Evolutionary conservation across 2,329 filamentous ascomycete species (phyloP), one percentile per base, ranked within the genome.

Genomic region (Calonectria henricotiae): DNA sequence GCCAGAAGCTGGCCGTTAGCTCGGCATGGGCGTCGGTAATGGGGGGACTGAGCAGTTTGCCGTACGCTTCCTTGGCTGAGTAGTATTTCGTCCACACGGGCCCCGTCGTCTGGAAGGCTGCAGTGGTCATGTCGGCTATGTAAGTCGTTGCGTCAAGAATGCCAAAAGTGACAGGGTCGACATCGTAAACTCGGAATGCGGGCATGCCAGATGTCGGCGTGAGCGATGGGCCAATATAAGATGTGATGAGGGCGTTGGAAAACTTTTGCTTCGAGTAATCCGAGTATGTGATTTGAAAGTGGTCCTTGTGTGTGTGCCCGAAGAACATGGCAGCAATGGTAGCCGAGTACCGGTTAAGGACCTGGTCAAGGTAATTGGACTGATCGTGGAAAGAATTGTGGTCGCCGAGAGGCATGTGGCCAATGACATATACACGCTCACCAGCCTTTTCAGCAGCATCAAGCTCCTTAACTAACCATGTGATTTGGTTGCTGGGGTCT

Each of bases 1-100:
- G 89, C 89, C 89, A 91, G 78, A 90, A 90, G 1, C 85, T 85
- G 0, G 88, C 86, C 1, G 86, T 88, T 39, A 91, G 83, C 72
- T 90, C 79, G 4, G 82, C 82, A 11, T 78, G 79, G 3, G 79
- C 51, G 47, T 80, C 73, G 12, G 78, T 79, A 1, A 86, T 72
- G 1, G 86, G 83, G 43, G 86, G 84, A 35, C 70, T 76, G 15
- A 87, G 78, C 1, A 85, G 79, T 0, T 83, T 73, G 6, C 87
- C 88, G 74, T 90, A 90, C 8, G 83, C 80, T 63, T 86, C 85
- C 75, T 86, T 88, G 37, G 87, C 89, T 2, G 87, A 89, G 79
- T 90, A 90, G 77, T 88, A 87, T 62, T 85, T 85, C 7, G 79
- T 81, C 88, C 88, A 91, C n/a, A 81, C 77, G 2, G 88, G 89